Conservation (phyloP, 179 eudicot species). For the Silene noctiflora region DNA sequence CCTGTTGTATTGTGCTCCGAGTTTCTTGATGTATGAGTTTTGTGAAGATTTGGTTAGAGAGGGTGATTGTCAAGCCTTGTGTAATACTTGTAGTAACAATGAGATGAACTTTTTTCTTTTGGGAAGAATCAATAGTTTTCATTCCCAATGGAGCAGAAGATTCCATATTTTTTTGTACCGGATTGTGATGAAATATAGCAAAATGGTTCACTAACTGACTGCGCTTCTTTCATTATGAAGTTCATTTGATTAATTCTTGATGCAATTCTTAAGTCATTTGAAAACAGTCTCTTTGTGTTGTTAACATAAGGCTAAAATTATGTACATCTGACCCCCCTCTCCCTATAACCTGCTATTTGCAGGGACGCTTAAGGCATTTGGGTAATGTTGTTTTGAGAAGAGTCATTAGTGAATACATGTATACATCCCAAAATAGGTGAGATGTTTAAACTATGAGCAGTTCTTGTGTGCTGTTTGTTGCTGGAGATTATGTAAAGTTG, state of each 20-base stretch:
- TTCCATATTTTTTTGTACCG: neutral
- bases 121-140: too few species aligned
- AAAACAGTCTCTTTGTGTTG: neutral
- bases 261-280: neutral
- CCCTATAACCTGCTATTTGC: too few species aligned
- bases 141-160: neutral
- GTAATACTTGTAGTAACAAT: neutral
- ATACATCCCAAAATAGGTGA: neutral
- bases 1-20: constrained; percentile 1
- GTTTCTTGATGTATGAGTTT: neutral
- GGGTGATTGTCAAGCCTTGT: neutral
- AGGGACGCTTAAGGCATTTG: neutral
- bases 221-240: neutral
- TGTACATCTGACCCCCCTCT: neutral
- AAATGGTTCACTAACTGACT: neutral
- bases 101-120: neutral
- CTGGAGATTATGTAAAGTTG: neutral
- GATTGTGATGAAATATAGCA: neutral
- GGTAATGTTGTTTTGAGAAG: neutral
- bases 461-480: neutral
- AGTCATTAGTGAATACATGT: neutral
- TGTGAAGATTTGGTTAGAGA: neutral
- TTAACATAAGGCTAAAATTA: neutral
- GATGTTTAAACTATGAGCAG: neutral
- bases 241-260: neutral